phyloP scores from a whole-genome alignment of 192 early-diverging fungal species.

The Allomyces macrogynus region DNA sequence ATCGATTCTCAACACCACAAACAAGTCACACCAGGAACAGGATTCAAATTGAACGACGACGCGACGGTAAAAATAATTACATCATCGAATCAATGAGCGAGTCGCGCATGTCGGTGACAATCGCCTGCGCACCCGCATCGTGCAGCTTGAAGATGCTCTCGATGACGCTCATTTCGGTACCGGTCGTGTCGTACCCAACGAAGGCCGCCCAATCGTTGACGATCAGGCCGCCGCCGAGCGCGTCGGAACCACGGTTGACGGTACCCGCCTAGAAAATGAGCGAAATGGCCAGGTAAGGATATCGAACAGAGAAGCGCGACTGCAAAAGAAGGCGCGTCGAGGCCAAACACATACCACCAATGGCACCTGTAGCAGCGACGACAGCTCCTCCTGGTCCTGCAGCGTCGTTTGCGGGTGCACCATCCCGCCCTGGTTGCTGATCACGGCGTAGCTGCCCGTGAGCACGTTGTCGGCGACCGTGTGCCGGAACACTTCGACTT shows the following conservation, averaged over 20 bases:
- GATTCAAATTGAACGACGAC: too few species aligned
- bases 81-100: conserved; percentile 70
- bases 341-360: conserved; percentile 28
- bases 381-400: conserved; percentile 95
- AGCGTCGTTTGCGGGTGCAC: conserved; percentile 88
- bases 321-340: conserved; percentile 3
- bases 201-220: conserved; percentile 99
- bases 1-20: too few species aligned
- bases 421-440: conserved; percentile 94
- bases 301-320: background rate
- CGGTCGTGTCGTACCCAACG: conserved; percentile 87
- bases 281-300: background rate
- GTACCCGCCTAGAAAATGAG: conserved; percentile 56
- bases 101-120: conserved; percentile 87
- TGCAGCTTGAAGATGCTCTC: conserved; percentile 97
- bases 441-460: conserved; percentile 81
- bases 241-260: conserved; percentile 92
- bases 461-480: conserved; percentile 95
- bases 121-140: conserved; percentile 67
- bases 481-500: conserved; percentile 96
- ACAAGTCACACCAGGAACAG: too few species aligned
- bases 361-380: conserved; percentile 88
- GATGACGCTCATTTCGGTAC: conserved; percentile 88
- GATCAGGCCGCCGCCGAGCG: conserved; percentile 88
- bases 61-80: conserved; percentile 14